phyloP scores from a whole-genome alignment of 495 filamentous ascomycete species.

The Daldinia vernicosa region DNA sequence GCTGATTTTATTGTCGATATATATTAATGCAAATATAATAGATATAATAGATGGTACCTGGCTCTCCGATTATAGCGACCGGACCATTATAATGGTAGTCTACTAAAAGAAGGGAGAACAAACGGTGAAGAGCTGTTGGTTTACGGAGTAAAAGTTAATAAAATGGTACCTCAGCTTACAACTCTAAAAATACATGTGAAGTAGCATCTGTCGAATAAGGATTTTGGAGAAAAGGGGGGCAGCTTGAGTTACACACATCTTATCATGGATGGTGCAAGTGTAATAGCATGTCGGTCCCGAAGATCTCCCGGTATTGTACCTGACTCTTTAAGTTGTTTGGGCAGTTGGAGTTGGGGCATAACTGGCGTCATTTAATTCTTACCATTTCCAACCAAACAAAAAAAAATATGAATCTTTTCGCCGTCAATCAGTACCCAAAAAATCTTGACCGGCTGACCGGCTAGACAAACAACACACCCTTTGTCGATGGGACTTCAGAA shows the following conservation, averaged over 20 bases:
- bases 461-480: not conserved
- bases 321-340: not conserved
- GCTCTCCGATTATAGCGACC: not conserved
- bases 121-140: not conserved
- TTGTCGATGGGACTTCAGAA: not conserved
- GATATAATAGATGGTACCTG: not conserved
- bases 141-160: not conserved
- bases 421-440: no score
- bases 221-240: not conserved
- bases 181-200: conserved; percentile 1
- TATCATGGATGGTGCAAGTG: not conserved
- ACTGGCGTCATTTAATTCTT: not conserved
- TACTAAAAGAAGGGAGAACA: not conserved
- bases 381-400: not conserved
- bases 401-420: not conserved
- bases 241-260: not conserved
- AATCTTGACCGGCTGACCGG: not conserved
- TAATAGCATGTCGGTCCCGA: not conserved
- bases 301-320: not conserved
- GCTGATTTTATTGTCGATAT: not conserved
- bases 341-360: no score
- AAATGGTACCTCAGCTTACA: not conserved
- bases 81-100: not conserved
- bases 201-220: not conserved
- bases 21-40: not conserved